Base-by-base conservation (phyloP, 495 filamentous ascomycete genomes). In the Talaromyces adpressus region DNA sequence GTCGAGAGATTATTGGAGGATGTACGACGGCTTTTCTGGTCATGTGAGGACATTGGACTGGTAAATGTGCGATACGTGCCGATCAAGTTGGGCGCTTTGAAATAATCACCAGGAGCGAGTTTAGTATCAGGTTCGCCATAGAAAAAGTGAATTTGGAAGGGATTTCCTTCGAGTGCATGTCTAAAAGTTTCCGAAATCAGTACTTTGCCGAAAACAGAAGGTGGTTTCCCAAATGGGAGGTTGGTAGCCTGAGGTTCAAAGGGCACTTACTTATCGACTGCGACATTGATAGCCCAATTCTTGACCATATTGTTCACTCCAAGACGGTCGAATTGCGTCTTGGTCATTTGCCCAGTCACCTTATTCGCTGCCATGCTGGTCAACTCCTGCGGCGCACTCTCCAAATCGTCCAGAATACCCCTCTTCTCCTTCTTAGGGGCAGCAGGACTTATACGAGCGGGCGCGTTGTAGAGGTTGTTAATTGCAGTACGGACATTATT, bases 391-490 rank as follows among this genome's bases (percentile, higher is more conserved):
- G 58, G 58, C 20, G 23, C 20, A 18, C 49, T 47, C 6, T n/a
- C 8, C 5, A 25, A n/a, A n/a, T 34, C 58, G 6, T 60, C n/a
- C 14, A 52, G 25, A 18, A 47, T 30, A 11, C 53, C 45, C 11
- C 27, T 49, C n/a, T 36, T 47, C 41, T 49, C 34, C n/a, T 34
- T n/a, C 20, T 49, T 61, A 12, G 18, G 22, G 2, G 45, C 6
- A 8, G 4, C 45, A 30, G 29, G 45, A 8, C 6, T 18, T 11
- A 32, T 53, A 1, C 60, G 60, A 6, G 60, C 41, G 1, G 60
- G 60, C 0, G 62, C 36, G 22, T 58, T 59, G 62, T 81, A 81
- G 6, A 81, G 70, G 0, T 63, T 62, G 29, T 77, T 74, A 30
- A 81, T 65, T 2, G 66, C 65, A 1, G 70, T 65, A 41, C 65